Percentiles rank a stretch among this genome's conserved stretches.
Conservation (phyloP, 2,329 filamentous ascomycete species). For the Cercospora canescens region DNA sequence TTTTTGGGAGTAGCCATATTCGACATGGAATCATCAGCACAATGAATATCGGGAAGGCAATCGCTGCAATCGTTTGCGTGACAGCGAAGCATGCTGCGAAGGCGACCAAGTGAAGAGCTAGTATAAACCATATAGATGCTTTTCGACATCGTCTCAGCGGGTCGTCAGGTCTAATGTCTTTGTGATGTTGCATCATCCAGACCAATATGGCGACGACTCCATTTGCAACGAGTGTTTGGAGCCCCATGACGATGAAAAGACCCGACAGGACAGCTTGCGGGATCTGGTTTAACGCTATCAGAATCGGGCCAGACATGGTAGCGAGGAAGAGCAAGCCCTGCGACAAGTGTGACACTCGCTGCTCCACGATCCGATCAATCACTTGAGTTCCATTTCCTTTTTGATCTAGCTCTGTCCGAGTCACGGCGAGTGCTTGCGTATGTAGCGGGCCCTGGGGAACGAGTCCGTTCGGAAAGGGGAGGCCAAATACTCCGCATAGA, state of each 20-base stretch:
- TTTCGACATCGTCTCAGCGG: neutral
- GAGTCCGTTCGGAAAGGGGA: neutral
- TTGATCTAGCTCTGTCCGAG: neutral
- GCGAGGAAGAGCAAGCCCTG: neutral
- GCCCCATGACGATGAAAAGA: neutral
- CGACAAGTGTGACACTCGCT: neutral
- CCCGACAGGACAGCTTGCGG: neutral
- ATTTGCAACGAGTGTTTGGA: neutral
- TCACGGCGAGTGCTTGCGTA: neutral
- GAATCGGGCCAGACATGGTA: neutral
- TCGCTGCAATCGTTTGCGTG: neutral
- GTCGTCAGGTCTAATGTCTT: neutral
- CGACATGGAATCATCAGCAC: neutral
- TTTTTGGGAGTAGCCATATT: neutral
- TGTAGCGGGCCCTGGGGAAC: neutral
- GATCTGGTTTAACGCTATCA: neutral
- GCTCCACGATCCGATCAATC: neutral
- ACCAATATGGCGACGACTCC: neutral
- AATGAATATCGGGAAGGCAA: neutral
- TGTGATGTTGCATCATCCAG: neutral
- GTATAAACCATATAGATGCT: neutral
- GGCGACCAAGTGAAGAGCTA: neutral
- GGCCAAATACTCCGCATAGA: neutral
- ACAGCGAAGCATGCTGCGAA: neutral
- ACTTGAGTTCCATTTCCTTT: neutral